Evolutionary conservation across 148 eudicot species (phyloP), one percentile per base, ranked within the genome.

Genomic region (Drosera capensis): DNA sequence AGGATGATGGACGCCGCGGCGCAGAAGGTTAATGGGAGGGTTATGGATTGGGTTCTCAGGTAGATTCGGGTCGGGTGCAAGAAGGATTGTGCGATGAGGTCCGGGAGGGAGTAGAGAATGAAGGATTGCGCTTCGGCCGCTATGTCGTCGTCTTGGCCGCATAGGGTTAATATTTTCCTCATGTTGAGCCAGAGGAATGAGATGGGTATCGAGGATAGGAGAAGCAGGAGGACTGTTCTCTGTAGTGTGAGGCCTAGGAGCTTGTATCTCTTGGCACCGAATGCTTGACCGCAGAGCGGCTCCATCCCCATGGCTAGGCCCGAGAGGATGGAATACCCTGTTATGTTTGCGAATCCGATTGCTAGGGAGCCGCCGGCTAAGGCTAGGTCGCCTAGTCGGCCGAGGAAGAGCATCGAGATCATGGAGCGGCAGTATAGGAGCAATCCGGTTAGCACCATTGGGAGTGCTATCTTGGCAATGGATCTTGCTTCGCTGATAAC

Each of bases 301-400:
- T 82, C 93, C 93, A 82, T 82, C 2, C 93, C 86, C 77, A 78
- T 74, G 22, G 86, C 72, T 1, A 82, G 74, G 29, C 93, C 93
- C 2, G 93, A 82, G 18, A 82, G 79, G 48, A 82, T 57, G 1
- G 93, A 82, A 69, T 82, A 82, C 38, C 85, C 93, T 2, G 93
- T 77, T 52, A 81, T 81, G 57, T 81, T 81, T 25, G 85, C 86
- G 19, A 82, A 82, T 2, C 93, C 93, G 23, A 78, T 48, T 13
- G 93, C 93, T 13, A 82, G 43, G 1, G 93, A 55, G 7, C 93
- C 93, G 21, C 79, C 82, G 26, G 93, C 93, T 49, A 82, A 46
- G 21, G 72, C 47, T 16, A 78, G 77, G 51, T 74, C 70, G 12
- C 92, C 76, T 1, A 81, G 69, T 40, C 37, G 73, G 44, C 92